These are phyloP conservation scores for Sclerotinia spermophila DNA, from an alignment of 2,329 filamentous ascomycete genomes.

Conservation along the genomic window DNA sequence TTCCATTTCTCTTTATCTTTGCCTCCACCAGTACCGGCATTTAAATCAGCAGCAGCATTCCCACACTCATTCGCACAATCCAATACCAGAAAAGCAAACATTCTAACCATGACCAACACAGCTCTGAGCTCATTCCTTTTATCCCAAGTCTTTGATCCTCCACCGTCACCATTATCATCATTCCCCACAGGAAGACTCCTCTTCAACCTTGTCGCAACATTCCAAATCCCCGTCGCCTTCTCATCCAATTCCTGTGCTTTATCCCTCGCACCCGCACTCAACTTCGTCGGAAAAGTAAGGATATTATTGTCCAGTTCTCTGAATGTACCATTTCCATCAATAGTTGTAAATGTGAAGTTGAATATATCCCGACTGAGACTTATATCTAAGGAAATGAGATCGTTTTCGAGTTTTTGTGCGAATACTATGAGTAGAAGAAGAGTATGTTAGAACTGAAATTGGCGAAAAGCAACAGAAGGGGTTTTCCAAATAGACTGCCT, in stretches of 20 bases:
- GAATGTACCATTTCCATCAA: not conserved
- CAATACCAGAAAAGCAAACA: conserved; percentile 65
- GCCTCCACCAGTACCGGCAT: too few species aligned
- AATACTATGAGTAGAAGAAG: not conserved
- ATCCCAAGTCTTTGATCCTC: not conserved
- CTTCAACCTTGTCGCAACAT: conserved; percentile 54
- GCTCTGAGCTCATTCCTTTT: not conserved
- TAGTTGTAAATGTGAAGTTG: not conserved
- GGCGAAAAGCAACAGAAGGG: not conserved
- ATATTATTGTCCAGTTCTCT: conserved; percentile 41
- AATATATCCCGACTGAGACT: not conserved
- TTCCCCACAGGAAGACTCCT: conserved; percentile 31
- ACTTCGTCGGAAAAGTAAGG: conserved; percentile 36
- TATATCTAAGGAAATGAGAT: not conserved
- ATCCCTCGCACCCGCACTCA: conserved; percentile 29
- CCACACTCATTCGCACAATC: conserved; percentile 48
- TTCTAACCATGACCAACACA: conserved; percentile 39
- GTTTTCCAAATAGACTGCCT: conserved; percentile 24
- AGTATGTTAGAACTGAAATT: not conserved
- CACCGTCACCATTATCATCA: conserved; percentile 20
- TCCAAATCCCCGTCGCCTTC: conserved; percentile 61
- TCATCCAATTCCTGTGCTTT: conserved; percentile 49
- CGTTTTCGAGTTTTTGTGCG: conserved; percentile 1
- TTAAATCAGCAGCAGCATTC: not conserved
- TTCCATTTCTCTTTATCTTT: conserved; percentile 27